Percentiles rank a stretch among this genome's conserved stretches.
Evolutionary conservation across 31 red algal genomes (phyloP).

Genomic region (Porphyra umbilicalis): DNA sequence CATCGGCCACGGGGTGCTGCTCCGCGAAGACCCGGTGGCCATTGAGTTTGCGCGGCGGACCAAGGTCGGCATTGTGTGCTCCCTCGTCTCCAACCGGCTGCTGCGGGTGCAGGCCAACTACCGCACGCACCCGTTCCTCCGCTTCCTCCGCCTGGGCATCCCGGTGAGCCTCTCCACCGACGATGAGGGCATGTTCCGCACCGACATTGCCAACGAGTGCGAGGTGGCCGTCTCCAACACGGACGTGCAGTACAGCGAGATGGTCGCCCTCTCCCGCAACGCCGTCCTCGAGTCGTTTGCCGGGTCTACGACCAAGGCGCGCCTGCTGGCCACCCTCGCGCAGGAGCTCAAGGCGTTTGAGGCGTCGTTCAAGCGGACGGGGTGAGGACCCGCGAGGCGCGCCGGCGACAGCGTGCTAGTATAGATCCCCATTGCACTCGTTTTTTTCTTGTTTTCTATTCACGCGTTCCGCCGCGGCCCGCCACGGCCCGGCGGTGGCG

Average conservation of each 20-base stretch:
- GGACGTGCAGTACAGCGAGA: neutral
- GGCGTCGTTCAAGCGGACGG: neutral
- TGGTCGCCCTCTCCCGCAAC: neutral
- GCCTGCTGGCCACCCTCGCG: neutral
- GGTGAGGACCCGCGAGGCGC: too few species aligned
- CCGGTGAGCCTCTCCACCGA: neutral
- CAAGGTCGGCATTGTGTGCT: neutral
- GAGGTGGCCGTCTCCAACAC: neutral
- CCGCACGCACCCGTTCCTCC: neutral
- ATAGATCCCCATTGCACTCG: too few species aligned
- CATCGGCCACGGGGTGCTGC: neutral
- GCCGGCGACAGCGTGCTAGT: neutral
- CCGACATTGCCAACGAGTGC: slow-evolving; percentile 3
- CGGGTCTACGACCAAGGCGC: neutral
- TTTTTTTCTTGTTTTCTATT: too few species aligned
- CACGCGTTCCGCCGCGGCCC: too few species aligned
- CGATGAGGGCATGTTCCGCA: neutral
- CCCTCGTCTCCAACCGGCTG: neutral
- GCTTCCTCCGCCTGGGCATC: neutral
- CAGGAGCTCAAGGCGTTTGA: neutral
- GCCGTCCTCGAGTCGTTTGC: neutral
- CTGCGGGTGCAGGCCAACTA: neutral
- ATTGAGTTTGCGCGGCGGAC: neutral
- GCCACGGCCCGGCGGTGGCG: too few species aligned
- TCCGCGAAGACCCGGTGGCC: neutral